Percentiles rank a stretch among this genome's conserved stretches.
Conservation (phyloP, 345 rosid genomes). For the Microcos paniculata region DNA sequence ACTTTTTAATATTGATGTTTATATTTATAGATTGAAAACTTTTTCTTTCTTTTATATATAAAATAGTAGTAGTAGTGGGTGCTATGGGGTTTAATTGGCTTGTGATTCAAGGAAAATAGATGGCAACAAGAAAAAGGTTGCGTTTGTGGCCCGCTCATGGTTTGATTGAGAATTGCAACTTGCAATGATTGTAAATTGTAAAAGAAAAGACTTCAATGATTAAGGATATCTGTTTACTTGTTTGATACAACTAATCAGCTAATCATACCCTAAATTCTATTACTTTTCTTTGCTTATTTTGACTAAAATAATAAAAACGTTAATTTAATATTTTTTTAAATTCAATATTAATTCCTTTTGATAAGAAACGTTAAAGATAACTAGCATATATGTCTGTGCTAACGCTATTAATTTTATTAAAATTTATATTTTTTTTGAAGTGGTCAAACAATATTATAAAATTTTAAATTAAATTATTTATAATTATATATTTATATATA, state of each 20-base stretch:
- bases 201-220: not conserved
- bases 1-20: no score
- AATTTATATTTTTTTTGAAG: no score
- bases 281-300: no score
- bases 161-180: not conserved
- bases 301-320: not conserved
- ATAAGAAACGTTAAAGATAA: not conserved
- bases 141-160: not conserved
- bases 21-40: no score
- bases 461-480: no score
- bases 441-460: no score
- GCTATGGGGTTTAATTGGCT: not conserved
- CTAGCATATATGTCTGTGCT: not conserved
- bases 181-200: not conserved
- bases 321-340: no score
- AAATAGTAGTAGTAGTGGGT: not conserved
- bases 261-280: not conserved
- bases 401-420: no score
- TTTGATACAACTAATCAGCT: not conserved
- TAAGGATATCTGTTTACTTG: not conserved
- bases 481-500: no score
- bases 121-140: not conserved
- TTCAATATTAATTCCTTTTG: not conserved
- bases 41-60: no score
- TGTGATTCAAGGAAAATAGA: not conserved